Conservation (phyloP, 352 stramenopile species). For the Globisporangium solare region DNA sequence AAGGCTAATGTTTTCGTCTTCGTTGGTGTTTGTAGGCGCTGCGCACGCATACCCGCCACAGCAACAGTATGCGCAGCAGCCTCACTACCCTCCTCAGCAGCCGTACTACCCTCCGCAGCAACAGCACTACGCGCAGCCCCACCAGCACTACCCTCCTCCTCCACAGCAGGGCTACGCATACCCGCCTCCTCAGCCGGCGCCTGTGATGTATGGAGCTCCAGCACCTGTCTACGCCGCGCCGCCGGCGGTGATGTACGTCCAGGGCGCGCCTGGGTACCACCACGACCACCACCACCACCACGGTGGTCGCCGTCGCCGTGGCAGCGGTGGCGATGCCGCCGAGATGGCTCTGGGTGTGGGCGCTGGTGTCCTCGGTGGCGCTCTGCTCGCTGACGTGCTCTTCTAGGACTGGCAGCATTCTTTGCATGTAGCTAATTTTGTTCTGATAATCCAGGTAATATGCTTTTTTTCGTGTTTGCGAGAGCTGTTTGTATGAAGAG, state of each 20-base stretch:
- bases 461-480: too few species aligned
- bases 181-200: slow-evolving; percentile 25
- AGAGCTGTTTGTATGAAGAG: too few species aligned
- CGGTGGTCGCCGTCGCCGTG: slow-evolving; percentile 17
- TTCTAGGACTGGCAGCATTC: slow-evolving; percentile 27
- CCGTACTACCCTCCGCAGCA: slow-evolving; percentile 8
- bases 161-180: slow-evolving; percentile 11
- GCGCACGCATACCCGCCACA: slow-evolving; percentile 1
- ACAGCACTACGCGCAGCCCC: slow-evolving; percentile 15
- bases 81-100: slow-evolving; percentile 10
- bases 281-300: slow-evolving; percentile 30
- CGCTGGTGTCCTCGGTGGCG: slow-evolving; percentile 63
- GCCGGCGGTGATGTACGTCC: slow-evolving; percentile 13
- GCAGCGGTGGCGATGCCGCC: slow-evolving; percentile 22
- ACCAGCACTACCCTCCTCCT: slow-evolving; percentile 21
- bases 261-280: slow-evolving; percentile 15
- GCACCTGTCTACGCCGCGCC: slow-evolving; percentile 23
- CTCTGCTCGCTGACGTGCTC: slow-evolving; percentile 69
- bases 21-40: too few species aligned
- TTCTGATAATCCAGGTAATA: too few species aligned
- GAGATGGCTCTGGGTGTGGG: slow-evolving; percentile 67
- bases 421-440: too few species aligned
- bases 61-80: slow-evolving; percentile 16
- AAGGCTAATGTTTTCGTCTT: too few species aligned
- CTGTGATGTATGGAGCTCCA: slow-evolving; percentile 24